Percentiles rank a stretch among this genome's conserved stretches.
Evolutionary conservation across 805 yeast species (phyloP).

Genomic region (Tetrapisispora nanseiensis): DNA sequence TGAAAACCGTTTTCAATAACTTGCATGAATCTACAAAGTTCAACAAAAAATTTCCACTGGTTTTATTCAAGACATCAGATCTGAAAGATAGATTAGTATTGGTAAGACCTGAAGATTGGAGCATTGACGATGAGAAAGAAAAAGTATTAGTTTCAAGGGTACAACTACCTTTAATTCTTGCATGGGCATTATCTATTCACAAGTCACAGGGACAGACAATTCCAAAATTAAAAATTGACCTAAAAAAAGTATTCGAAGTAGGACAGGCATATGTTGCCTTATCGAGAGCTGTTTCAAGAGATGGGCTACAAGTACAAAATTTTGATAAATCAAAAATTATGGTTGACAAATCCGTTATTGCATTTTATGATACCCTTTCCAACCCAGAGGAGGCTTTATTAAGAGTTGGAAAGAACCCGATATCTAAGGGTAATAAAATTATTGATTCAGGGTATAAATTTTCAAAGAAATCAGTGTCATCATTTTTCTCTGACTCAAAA

Average conservation of each 20-base stretch:
- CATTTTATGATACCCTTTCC: conserved; percentile 50
- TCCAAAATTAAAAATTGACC: conserved; percentile 65
- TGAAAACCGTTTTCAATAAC: conserved; percentile 34
- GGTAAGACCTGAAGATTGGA: conserved; percentile 77
- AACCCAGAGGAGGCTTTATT: conserved; percentile 21
- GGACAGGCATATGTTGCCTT: conserved; percentile 97
- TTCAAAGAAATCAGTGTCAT: not conserved
- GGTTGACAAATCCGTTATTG: conserved; percentile 63
- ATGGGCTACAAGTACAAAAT: conserved; percentile 71
- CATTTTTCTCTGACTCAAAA: not conserved
- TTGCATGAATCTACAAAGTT: conserved; percentile 34
- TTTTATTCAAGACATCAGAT: conserved; percentile 62
- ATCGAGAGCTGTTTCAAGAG: conserved; percentile 77
- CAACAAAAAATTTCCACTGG: conserved; percentile 56
- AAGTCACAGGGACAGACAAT: conserved; percentile 93
- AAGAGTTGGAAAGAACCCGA: not conserved
- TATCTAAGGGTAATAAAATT: not conserved
- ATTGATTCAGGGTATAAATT: not conserved
- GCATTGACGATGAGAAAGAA: conserved; percentile 63
- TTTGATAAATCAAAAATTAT: conserved; percentile 57
- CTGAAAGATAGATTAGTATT: conserved; percentile 62
- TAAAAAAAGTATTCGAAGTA: conserved; percentile 66
- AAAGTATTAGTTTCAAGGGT: conserved; percentile 57
- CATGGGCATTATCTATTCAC: conserved; percentile 95
- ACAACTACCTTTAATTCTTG: conserved; percentile 80